phyloP scores from a whole-genome alignment of 2,329 filamentous ascomycete species.

The Stemphylium beticola region DNA sequence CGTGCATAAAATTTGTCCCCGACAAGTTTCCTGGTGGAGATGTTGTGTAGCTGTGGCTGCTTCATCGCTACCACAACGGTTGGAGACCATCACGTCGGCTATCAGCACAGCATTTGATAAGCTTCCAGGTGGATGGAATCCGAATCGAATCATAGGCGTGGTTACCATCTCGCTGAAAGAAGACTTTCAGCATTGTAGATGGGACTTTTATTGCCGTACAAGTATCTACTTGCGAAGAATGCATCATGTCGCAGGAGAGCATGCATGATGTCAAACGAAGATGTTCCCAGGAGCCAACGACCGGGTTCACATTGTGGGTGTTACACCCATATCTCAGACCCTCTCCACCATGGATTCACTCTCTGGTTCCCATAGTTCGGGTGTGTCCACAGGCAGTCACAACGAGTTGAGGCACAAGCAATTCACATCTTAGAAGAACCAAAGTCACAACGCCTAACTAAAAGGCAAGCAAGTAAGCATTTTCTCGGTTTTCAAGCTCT shows the following conservation, averaged over 20 bases:
- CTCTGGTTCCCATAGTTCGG: neutral
- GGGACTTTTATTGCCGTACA: too few species aligned
- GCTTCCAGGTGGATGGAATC: too few species aligned
- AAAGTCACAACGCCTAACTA: neutral
- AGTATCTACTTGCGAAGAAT: too few species aligned
- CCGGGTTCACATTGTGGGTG: neutral
- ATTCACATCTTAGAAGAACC: neutral
- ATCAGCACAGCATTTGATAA: neutral
- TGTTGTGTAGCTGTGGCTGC: conserved; percentile 6
- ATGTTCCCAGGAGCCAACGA: neutral
- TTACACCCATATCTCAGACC: neutral
- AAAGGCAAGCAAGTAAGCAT: too few species aligned
- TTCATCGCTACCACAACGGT: neutral
- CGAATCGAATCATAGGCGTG: too few species aligned
- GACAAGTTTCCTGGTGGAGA: neutral
- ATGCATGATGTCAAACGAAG: too few species aligned
- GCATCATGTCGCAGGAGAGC: too few species aligned
- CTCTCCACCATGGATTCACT: neutral
- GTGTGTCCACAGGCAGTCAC: neutral
- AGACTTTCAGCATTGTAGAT: too few species aligned
- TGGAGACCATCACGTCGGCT: neutral
- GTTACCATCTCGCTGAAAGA: too few species aligned
- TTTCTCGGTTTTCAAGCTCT: neutral
- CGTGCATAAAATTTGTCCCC: neutral
- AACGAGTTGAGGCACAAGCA: neutral